Percentiles rank a stretch among this genome's conserved stretches.
These are phyloP conservation scores for Candida coquimbonensis DNA, from an alignment of 805 yeast species.

Conservation along the genomic window DNA sequence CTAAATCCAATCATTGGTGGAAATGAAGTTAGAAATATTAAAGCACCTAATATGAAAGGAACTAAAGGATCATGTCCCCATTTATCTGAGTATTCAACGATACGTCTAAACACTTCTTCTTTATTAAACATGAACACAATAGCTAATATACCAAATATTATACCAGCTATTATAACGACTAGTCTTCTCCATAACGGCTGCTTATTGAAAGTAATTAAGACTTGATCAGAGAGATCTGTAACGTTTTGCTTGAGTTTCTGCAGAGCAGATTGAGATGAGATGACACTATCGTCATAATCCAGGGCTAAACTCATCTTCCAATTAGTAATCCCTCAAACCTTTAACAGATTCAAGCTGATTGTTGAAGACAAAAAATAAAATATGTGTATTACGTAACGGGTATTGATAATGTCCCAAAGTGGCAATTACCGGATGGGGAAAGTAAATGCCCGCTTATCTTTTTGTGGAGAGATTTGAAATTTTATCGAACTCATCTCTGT, in stretches of 20 bases:
- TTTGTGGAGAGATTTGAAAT: not conserved
- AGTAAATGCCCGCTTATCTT: not conserved
- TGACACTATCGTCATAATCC: not conserved
- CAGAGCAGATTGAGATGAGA: not conserved
- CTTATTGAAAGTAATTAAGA: conserved; percentile 8
- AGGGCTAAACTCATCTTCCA: not conserved
- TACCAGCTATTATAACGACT: not conserved
- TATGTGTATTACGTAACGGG: no score
- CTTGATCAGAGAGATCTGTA: not conserved
- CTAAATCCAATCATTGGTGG: conserved; percentile 90
- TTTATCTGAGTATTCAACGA: conserved; percentile 20
- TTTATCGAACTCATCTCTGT: not conserved
- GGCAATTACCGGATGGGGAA: not conserved
- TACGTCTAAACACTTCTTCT: conserved; percentile 10
- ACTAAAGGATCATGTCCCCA: conserved; percentile 27
- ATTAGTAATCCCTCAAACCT: no score
- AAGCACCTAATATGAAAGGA: conserved; percentile 37
- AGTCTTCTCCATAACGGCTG: conserved; percentile 14
- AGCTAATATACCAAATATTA: conserved; percentile 3
- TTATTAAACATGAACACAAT: conserved; percentile 13
- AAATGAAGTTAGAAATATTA: conserved; percentile 66
- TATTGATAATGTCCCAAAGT: not conserved
- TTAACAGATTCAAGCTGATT: no score
- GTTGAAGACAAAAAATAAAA: no score
- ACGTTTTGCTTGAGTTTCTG: conserved; percentile 2